These are phyloP conservation scores for Yamadazyma takamatsuzukensis DNA, from an alignment of 805 yeast genomes.

Conservation along the genomic window DNA sequence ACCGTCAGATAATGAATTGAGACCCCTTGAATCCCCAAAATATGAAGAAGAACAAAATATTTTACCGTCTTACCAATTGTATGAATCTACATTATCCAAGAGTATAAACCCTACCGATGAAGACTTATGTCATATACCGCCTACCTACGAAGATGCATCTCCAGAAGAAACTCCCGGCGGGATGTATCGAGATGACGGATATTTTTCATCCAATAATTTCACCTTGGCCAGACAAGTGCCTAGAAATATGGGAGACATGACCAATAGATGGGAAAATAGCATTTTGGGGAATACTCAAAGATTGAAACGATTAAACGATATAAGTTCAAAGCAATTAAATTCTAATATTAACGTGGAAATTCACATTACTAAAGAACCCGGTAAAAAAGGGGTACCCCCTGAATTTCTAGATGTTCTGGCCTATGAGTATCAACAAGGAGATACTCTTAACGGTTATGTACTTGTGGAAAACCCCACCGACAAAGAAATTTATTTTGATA, in stretches of 20 bases:
- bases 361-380: conserved; percentile 30
- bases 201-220: neutral
- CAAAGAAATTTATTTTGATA: conserved; percentile 32
- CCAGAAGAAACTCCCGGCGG: no score
- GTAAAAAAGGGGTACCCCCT: conserved; percentile 23
- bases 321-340: conserved; percentile 21
- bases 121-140: conserved; percentile 28
- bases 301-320: conserved; percentile 27
- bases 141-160: conserved; percentile 19
- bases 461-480: conserved; percentile 27
- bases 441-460: conserved; percentile 34
- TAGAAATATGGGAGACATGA: neutral
- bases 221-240: conserved; percentile 1
- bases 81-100: conserved; percentile 34
- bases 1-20: neutral
- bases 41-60: conserved; percentile 30
- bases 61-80: conserved; percentile 40
- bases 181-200: conserved; percentile 1
- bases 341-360: conserved; percentile 25
- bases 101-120: conserved; percentile 30
- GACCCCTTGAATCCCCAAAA: conserved; percentile 12
- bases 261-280: conserved; percentile 27
- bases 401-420: conserved; percentile 27
- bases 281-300: conserved; percentile 35
- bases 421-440: conserved; percentile 37